These are phyloP conservation scores for Recurvomyces mirabilis DNA, from an alignment of 495 filamentous ascomycete genomes.

Conservation along the genomic window DNA sequence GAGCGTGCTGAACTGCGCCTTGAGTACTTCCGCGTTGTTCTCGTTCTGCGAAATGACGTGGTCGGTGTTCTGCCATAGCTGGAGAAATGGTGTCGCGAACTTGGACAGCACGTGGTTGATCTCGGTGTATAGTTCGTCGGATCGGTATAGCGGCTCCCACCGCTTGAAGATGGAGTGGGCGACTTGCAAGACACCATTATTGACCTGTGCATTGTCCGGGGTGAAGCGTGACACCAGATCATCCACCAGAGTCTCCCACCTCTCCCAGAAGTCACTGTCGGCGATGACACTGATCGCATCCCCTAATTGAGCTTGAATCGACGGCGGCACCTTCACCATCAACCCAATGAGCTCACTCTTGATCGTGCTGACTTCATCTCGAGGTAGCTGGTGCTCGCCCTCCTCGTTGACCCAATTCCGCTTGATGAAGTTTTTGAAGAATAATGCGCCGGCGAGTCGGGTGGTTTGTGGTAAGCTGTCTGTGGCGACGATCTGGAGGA, in stretches of 20 bases:
- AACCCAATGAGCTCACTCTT: conserved; percentile 89
- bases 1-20: conserved; percentile 66
- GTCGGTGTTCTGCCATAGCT: conserved; percentile 64
- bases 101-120: conserved; percentile 84
- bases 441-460: conserved; percentile 80
- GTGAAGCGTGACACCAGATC: conserved; percentile 84
- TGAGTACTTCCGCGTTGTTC: conserved; percentile 57
- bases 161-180: conserved; percentile 96
- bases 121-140: conserved; percentile 81
- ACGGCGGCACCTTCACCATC: conserved; percentile 83
- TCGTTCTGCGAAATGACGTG: conserved; percentile 62
- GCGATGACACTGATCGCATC: conserved; percentile 95
- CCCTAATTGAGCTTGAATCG: conserved; percentile 84
- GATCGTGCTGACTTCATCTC: conserved; percentile 71
- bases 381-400: conserved; percentile 73
- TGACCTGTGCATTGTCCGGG: conserved; percentile 60
- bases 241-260: conserved; percentile 87
- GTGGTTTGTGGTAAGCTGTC: conserved; percentile 56
- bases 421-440: conserved; percentile 97
- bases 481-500: conserved; percentile 78
- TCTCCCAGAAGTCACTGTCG: conserved; percentile 91
- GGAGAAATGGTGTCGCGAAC: conserved; percentile 72
- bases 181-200: conserved; percentile 90
- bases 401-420: conserved; percentile 75
- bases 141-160: conserved; percentile 87